Percentiles rank a stretch among this genome's conserved stretches.
Conservation (phyloP, 352 stramenopile genomes). For the Globisporangium yorkense region DNA sequence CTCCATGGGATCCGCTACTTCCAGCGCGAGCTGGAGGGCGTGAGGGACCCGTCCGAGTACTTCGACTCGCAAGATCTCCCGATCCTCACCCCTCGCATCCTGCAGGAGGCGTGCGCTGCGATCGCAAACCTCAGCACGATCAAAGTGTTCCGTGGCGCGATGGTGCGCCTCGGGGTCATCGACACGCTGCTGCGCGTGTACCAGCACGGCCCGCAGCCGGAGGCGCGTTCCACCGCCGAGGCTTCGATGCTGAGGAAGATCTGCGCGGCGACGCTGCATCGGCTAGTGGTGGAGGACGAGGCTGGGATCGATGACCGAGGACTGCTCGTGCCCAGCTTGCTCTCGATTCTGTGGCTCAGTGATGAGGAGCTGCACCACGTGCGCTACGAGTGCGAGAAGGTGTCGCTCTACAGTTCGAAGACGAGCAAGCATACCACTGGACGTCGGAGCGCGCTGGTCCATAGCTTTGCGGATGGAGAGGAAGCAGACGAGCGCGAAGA, state of each 20-base stretch:
- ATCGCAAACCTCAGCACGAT: constrained; percentile 74
- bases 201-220: constrained; percentile 8
- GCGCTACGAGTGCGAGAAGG: constrained; percentile 69
- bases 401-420: constrained; percentile 35
- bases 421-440: not conserved
- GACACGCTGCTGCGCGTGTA: constrained; percentile 43
- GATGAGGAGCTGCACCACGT: constrained; percentile 69
- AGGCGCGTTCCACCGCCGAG: not conserved
- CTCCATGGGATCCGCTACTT: constrained; percentile 55
- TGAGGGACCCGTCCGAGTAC: not conserved
- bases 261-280: constrained; percentile 65
- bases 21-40: constrained; percentile 42
- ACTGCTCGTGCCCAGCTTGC: constrained; percentile 45
- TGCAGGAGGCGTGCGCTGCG: constrained; percentile 47
- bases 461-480: not conserved
- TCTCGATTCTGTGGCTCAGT: constrained; percentile 44
- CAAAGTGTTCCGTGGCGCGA: constrained; percentile 41
- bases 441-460: not conserved
- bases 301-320: constrained; percentile 25
- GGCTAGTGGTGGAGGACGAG: constrained; percentile 55
- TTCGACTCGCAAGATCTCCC: not conserved
- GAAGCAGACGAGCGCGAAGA: not conserved
- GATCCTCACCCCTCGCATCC: constrained; percentile 25
- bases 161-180: constrained; percentile 52
- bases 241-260: constrained; percentile 28